Conservation (phyloP, 495 filamentous ascomycete species). For the Pyrenula massariospora region DNA sequence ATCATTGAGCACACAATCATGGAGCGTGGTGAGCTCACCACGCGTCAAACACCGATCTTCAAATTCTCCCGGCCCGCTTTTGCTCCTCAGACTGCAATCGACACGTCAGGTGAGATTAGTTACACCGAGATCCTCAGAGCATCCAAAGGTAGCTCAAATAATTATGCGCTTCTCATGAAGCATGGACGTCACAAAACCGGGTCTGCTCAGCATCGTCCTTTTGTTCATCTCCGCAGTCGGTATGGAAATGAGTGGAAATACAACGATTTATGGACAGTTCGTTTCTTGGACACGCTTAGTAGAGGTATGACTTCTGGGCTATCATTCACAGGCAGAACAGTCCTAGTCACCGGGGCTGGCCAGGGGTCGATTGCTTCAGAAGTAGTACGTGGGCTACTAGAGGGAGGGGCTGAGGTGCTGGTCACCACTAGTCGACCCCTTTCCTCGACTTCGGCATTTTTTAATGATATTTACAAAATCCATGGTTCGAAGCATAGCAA, state of each 20-base stretch:
- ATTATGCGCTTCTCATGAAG: no score
- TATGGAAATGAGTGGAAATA: conserved; percentile 94
- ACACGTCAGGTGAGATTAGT: no score
- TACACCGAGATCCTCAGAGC: no score
- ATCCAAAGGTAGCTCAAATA: no score
- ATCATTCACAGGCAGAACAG: conserved; percentile 89
- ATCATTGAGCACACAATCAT: conserved; percentile 61
- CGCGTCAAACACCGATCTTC: no score
- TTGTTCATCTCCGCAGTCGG: conserved; percentile 94
- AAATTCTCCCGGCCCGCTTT: no score
- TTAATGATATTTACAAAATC: conserved; percentile 98
- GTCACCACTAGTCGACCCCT: conserved; percentile 87
- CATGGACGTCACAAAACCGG: conserved; percentile 61
- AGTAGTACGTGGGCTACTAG: conserved; percentile 90
- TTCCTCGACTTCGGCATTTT: conserved; percentile 97
- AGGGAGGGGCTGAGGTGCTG: conserved; percentile 87
- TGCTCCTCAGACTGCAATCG: no score
- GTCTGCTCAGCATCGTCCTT: conserved; percentile 93
- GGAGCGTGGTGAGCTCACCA: no score
- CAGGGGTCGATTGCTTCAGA: conserved; percentile 98
- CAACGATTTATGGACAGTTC: conserved; percentile 88
- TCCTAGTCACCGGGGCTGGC: conserved; percentile 95
- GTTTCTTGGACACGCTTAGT: conserved; percentile 85
- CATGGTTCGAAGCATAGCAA: conserved; percentile 80
- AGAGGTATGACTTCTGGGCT: conserved; percentile 76